These are phyloP conservation scores for Atractiella rhizophila DNA, from an alignment of 768 basidiomycete species.

Conservation along the genomic window DNA sequence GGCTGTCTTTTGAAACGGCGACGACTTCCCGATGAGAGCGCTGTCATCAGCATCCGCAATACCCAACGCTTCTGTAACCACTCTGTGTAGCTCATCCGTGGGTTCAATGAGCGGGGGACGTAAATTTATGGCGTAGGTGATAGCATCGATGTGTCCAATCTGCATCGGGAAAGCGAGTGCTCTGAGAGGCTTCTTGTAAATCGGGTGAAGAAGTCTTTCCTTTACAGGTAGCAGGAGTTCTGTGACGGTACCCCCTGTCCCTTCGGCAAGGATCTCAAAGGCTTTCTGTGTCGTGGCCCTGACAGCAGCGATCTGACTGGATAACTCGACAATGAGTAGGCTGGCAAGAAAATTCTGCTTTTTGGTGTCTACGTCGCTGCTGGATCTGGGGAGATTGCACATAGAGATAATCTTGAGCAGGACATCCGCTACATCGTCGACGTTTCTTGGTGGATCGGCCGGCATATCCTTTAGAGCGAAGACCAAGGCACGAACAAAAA, in stretches of 20 bases:
- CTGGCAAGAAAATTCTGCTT: slow-evolving; percentile 36
- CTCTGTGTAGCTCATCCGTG: slow-evolving; percentile 70
- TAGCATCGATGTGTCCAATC: slow-evolving; percentile 91
- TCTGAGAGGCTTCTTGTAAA: slow-evolving; percentile 87
- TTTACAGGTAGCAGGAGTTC: slow-evolving; percentile 65
- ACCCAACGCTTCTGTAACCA: slow-evolving; percentile 78
- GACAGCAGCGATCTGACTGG: slow-evolving; percentile 60
- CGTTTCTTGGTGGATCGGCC: slow-evolving; percentile 55
- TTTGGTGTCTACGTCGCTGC: slow-evolving; percentile 11
- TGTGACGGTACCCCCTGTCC: slow-evolving; percentile 41
- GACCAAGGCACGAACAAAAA: slow-evolving; percentile 65
- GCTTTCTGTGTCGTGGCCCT: slow-evolving; percentile 59
- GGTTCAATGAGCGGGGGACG: slow-evolving; percentile 72
- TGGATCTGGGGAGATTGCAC: slow-evolving; percentile 27
- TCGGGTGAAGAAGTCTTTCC: slow-evolving; percentile 60
- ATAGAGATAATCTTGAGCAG: slow-evolving; percentile 26
- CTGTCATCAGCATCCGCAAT: slow-evolving; percentile 84
- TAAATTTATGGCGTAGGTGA: slow-evolving; percentile 73
- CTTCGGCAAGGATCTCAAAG: slow-evolving; percentile 47
- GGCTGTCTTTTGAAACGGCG: slow-evolving; percentile 46
- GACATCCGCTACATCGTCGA: slow-evolving; percentile 52
- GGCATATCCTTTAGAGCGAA: slow-evolving; percentile 89
- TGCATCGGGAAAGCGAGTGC: slow-evolving; percentile 85
- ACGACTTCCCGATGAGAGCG: slow-evolving; percentile 43
- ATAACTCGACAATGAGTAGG: slow-evolving; percentile 55